Evolutionary conservation across 768 basidiomycete genomes (phyloP).

Genomic region (Stropharia rugosoannulata): DNA sequence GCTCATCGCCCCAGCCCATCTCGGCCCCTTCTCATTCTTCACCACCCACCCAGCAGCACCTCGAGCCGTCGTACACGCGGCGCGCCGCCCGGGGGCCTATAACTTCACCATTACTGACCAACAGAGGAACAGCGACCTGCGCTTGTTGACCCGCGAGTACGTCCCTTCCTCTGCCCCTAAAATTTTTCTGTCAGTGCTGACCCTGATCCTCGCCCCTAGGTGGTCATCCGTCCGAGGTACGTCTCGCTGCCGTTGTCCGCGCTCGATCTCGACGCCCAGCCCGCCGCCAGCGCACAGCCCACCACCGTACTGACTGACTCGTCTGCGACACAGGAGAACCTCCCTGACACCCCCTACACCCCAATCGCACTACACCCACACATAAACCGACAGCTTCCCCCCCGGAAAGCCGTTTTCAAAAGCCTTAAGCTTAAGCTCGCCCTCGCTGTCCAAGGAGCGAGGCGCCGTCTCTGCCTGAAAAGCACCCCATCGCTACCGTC

Average conservation of each 20-base stretch:
- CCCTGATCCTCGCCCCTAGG: conserved; percentile 45
- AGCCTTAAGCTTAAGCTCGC: conserved; percentile 53
- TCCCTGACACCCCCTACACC: conserved; percentile 53
- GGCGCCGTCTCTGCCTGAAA: conserved; percentile 62
- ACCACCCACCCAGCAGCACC: conserved; percentile 1
- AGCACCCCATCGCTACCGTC: conserved; percentile 51
- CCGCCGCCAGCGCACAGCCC: not conserved
- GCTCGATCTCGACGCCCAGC: not conserved
- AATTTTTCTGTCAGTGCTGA: conserved; percentile 17
- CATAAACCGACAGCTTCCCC: conserved; percentile 9
- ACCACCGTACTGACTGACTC: conserved; percentile 8
- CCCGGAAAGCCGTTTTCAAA: conserved; percentile 21
- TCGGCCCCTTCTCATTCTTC: not conserved
- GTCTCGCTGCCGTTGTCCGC: conserved; percentile 19
- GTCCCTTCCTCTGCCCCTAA: conserved; percentile 24
- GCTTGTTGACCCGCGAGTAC: conserved; percentile 78
- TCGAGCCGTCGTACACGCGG: conserved; percentile 5
- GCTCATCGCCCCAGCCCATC: no score
- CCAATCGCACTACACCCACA: conserved; percentile 4
- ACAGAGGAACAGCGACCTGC: conserved; percentile 76
- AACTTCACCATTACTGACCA: conserved; percentile 70
- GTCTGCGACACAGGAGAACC: conserved; percentile 62
- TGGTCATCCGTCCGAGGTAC: conserved; percentile 78
- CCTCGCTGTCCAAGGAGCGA: conserved; percentile 74
- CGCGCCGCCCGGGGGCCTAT: conserved; percentile 9